These are phyloP conservation scores for Penicillium pulvis DNA, from an alignment of 495 filamentous ascomycete species.

Conservation along the genomic window DNA sequence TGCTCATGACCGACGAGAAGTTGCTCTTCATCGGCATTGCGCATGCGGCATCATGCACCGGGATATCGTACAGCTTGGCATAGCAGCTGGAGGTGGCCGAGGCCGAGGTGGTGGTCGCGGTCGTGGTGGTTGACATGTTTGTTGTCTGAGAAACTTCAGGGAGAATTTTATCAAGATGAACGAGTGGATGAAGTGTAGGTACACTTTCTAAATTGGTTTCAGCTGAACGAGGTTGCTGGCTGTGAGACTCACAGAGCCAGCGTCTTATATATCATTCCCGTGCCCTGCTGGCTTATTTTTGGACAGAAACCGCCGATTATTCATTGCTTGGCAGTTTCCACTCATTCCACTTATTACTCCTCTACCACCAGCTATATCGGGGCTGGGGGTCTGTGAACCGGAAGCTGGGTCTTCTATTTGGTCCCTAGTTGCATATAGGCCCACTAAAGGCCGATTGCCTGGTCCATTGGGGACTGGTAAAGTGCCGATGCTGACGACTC, in stretches of 20 bases:
- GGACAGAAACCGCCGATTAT: neutral
- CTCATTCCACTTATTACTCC: neutral
- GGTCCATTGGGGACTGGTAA: neutral
- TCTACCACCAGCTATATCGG: neutral
- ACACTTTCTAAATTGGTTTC: neutral
- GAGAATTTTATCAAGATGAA: neutral
- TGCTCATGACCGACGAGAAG: conserved; percentile 39
- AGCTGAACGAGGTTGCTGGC: conserved; percentile 16
- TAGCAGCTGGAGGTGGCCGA: conserved; percentile 31
- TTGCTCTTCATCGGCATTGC: conserved; percentile 33
- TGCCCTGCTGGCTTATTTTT: neutral
- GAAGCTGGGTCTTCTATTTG: neutral
- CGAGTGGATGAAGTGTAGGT: conserved; percentile 4
- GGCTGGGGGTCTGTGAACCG: neutral
- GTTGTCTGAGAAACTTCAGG: conserved; percentile 2
- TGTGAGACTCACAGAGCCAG: neutral
- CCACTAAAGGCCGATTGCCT: neutral
- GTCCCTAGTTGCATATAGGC: neutral
- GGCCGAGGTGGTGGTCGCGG: conserved; percentile 26
- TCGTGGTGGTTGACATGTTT: conserved; percentile 24
- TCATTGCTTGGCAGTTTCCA: neutral
- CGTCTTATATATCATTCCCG: conserved; percentile 1
- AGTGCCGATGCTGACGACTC: conserved; percentile 1
- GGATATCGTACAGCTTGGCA: conserved; percentile 37
- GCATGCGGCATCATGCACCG: conserved; percentile 41